Conservation (phyloP, 495 filamentous ascomycete genomes). For the Ascobolus immersus region DNA sequence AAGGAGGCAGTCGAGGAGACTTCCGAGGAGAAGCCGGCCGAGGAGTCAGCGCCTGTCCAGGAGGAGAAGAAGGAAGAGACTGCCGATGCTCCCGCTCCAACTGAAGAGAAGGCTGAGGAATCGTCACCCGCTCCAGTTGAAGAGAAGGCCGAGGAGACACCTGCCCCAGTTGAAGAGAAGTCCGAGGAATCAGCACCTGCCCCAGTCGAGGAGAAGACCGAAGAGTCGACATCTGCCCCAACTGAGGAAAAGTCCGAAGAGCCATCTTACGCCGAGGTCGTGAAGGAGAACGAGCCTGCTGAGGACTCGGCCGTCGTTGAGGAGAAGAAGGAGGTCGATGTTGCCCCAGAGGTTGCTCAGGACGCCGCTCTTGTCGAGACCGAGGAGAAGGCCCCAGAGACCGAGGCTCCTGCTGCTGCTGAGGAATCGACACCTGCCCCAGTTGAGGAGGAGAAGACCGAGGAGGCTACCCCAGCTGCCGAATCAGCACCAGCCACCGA, state of each 20-base stretch:
- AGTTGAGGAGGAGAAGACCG: constrained; percentile 3
- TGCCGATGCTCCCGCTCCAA: too few relatives aligned
- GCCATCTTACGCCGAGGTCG: neutral
- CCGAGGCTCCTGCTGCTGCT: constrained; percentile 1
- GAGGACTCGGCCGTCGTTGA: neutral
- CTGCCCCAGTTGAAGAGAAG: constrained; percentile 1
- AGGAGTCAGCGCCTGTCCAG: too few relatives aligned
- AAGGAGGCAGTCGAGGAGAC: too few relatives aligned
- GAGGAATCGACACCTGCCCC: too few relatives aligned
- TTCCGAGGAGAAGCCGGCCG: too few relatives aligned
- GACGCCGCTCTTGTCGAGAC: neutral
- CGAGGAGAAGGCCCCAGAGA: too few relatives aligned
- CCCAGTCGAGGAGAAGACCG: too few relatives aligned
- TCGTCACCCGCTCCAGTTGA: constrained; percentile 17
- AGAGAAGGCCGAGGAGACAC: too few relatives aligned
- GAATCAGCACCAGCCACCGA: constrained; percentile 1
- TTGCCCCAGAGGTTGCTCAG: neutral
- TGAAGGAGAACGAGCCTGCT: neutral
- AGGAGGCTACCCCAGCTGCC: neutral
- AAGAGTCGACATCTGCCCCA: too few relatives aligned
- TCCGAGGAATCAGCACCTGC: constrained; percentile 7
- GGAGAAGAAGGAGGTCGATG: neutral
- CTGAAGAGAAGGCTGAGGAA: too few relatives aligned
- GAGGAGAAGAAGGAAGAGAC: too few relatives aligned
- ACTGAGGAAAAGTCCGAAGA: neutral